Base-by-base conservation (phyloP, 129 eudicot genomes). In the sunflower (Helianthus annuus) region DNA sequence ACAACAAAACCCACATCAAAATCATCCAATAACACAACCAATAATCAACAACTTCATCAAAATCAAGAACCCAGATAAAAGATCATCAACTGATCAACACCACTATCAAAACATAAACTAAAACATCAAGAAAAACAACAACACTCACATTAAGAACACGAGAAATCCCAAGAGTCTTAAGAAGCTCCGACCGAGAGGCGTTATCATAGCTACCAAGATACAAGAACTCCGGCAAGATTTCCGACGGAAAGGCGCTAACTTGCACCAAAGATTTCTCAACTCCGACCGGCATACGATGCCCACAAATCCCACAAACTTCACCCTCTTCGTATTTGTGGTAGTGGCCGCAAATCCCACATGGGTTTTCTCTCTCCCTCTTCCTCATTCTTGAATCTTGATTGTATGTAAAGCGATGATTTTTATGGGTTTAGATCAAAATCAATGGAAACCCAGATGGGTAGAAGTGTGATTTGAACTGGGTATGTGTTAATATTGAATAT, bases 261-360 rank as follows among this genome's bases (percentile, higher is more conserved):
- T 80, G 92, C 63, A 83, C 15, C 32, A 78, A 22, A 19, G 82
- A 7, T 70, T 77, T 79, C 27, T 90, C 96, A 10, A 77, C 49
- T 13, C 66, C 87, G 16, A 72, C 88, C 27, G 96, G 87, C 83
- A 94, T 77, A 6, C 98, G 89, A 69, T 94, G 98, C 59, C 97
- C 98, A 66, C 98, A 94, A 72, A 88, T 74, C 72, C 93, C 98
- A 72, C 98, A 94, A 45, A 94, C 98, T 72, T 94, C 98, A 0
- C 98, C 98, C 58, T 90, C 97, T 72, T 94, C 96, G 65, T 87
- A 86, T 76, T 90, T 90, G 87, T 94, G 98, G 82, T 90, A 94
- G 86, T 94, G 98, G 55, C 97, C 98, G 52, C 98, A 94, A 46
- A 94, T 81, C 59, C 90, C 92, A 79, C 98, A 94, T 4, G 98